phyloP scores from a whole-genome alignment of 2,329 filamentous ascomycete genomes.

The Hymenoscyphus infarciens region DNA sequence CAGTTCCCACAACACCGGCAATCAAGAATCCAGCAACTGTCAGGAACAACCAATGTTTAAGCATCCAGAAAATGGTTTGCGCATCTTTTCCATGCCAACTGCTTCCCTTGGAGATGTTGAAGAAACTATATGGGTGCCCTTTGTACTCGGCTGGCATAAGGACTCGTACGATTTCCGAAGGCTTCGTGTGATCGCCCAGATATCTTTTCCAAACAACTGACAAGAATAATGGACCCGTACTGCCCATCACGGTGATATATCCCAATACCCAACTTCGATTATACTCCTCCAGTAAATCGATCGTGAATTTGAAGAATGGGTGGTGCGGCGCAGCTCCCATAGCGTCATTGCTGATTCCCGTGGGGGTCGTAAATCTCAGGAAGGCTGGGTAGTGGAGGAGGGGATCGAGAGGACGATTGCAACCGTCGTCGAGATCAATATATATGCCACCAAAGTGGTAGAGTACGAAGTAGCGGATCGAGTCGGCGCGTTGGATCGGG shows the following conservation, averaged over 20 bases:
- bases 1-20: slow-evolving; percentile 29
- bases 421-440: slow-evolving; percentile 64
- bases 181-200: slow-evolving; percentile 48
- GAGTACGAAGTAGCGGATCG: slow-evolving; percentile 76
- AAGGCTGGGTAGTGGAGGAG: slow-evolving; percentile 66
- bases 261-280: slow-evolving; percentile 59
- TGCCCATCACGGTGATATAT: slow-evolving; percentile 78
- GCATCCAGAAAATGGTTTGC: slow-evolving; percentile 47
- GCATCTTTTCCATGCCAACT: slow-evolving; percentile 48
- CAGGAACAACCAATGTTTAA: slow-evolving; percentile 40
- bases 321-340: slow-evolving; percentile 72
- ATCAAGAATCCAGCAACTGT: slow-evolving; percentile 36
- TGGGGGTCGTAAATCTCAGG: slow-evolving; percentile 68
- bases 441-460: slow-evolving; percentile 77
- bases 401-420: slow-evolving; percentile 47
- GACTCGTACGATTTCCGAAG: slow-evolving; percentile 57
- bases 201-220: slow-evolving; percentile 75
- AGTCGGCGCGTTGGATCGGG: slow-evolving; percentile 73
- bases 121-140: slow-evolving; percentile 66
- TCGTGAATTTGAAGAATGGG: slow-evolving; percentile 69
- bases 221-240: slow-evolving; percentile 71
- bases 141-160: slow-evolving; percentile 70
- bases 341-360: slow-evolving; percentile 76
- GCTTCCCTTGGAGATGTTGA: slow-evolving; percentile 47
- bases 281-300: slow-evolving; percentile 64